These are phyloP conservation scores for Aphanocladium album DNA, from an alignment of 2,329 filamentous ascomycete genomes.

Conservation along the genomic window DNA sequence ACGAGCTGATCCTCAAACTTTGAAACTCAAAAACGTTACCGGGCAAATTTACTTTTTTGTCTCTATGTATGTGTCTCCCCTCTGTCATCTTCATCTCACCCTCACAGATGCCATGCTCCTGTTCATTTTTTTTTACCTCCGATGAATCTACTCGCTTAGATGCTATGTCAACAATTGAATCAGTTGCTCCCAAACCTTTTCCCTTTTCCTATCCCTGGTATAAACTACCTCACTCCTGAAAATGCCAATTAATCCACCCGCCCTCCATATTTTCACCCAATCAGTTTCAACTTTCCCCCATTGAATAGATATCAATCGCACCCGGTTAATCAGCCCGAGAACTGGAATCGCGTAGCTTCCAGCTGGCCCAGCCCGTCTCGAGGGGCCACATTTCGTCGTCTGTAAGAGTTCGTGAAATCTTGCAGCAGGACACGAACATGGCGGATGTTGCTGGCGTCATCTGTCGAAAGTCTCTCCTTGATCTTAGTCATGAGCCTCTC, in stretches of 20 bases:
- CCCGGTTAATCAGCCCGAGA: slow-evolving; percentile 38
- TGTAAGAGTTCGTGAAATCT: slow-evolving; percentile 94
- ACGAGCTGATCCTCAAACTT: no score
- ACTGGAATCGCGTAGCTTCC: slow-evolving; percentile 83
- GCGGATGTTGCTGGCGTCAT: slow-evolving; percentile 56
- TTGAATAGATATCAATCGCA: not conserved
- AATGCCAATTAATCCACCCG: slow-evolving; percentile 16
- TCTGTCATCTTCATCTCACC: not conserved
- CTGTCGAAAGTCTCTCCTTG: slow-evolving; percentile 65
- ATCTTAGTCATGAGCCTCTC: slow-evolving; percentile 78
- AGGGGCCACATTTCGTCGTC: slow-evolving; percentile 90
- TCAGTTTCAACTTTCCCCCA: slow-evolving; percentile 8
- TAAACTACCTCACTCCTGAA: slow-evolving; percentile 13
- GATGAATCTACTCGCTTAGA: slow-evolving; percentile 4
- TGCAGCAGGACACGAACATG: slow-evolving; percentile 83
- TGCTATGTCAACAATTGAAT: slow-evolving; percentile 13
- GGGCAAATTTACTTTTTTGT: no score
- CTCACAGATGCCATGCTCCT: not conserved
- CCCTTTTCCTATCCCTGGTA: slow-evolving; percentile 5
- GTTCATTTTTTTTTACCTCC: not conserved
- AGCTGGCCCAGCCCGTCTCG: slow-evolving; percentile 83
- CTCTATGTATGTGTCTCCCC: not conserved
- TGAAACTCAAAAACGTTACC: no score
- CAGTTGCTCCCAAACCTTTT: slow-evolving; percentile 8
- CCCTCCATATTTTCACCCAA: slow-evolving; percentile 13